phyloP scores from a whole-genome alignment of 1,284 basidiomycete species.

The Moesziomyces parantarcticus region DNA sequence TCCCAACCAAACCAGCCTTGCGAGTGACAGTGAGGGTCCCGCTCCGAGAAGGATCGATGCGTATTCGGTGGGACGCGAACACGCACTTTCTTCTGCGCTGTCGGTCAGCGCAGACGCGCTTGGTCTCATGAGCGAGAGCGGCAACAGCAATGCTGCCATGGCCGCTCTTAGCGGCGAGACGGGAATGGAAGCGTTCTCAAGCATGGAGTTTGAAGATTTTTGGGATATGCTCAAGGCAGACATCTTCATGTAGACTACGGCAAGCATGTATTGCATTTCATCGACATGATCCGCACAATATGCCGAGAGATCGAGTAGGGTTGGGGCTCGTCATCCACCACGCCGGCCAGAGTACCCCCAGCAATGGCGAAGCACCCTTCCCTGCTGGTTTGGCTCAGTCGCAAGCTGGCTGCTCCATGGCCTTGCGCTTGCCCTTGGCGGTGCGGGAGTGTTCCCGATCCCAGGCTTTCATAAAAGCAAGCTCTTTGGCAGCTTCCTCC shows the following conservation, averaged over 20 bases:
- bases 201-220: constrained; percentile 16
- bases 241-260: constrained; percentile 10
- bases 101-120: background rate
- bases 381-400: too few species aligned
- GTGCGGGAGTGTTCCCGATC: too few species aligned
- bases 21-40: background rate
- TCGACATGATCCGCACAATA: too few species aligned
- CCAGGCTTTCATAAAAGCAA: too few species aligned
- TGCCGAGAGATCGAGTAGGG: too few species aligned
- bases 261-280: too few species aligned
- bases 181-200: constrained; percentile 5
- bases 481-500: too few species aligned
- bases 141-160: background rate
- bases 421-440: too few species aligned
- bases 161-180: background rate
- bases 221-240: constrained; percentile 21
- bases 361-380: too few species aligned
- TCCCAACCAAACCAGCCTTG: background rate
- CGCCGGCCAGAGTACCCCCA: too few species aligned
- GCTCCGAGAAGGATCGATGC: background rate
- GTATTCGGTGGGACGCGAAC: background rate
- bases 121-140: background rate
- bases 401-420: too few species aligned
- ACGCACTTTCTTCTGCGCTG: background rate
- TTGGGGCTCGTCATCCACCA: too few species aligned